Percentiles rank a stretch among this genome's conserved stretches.
phyloP scores from a whole-genome alignment of 1,284 basidiomycete species.

The Baeospora myosura region DNA sequence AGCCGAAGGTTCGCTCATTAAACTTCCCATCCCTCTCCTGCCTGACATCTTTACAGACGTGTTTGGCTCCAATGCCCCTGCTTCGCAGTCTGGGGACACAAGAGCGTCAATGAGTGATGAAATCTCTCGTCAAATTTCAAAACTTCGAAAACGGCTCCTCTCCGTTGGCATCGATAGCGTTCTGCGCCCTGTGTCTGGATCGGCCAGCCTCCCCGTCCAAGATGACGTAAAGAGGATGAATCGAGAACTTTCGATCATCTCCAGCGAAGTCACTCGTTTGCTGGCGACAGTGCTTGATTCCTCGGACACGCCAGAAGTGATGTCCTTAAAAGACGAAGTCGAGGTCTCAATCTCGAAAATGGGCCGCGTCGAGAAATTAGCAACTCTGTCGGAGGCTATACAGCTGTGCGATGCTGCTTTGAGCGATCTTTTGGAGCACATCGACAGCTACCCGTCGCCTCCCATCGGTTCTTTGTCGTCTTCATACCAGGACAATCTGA shows the following conservation, averaged over 20 bases:
- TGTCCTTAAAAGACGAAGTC: conserved; percentile 55
- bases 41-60: conserved; percentile 38
- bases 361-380: conserved; percentile 44
- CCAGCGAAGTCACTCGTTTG: conserved; percentile 38
- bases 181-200: conserved; percentile 39
- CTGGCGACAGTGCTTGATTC: conserved; percentile 35
- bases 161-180: conserved; percentile 53
- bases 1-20: conserved; percentile 1
- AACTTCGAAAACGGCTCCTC: conserved; percentile 50
- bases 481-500: conserved; percentile 31
- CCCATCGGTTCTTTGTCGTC: conserved; percentile 49
- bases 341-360: conserved; percentile 42
- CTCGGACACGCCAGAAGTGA: conserved; percentile 46
- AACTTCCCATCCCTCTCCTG: not conserved
- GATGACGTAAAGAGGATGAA: conserved; percentile 39
- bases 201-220: conserved; percentile 45
- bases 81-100: conserved; percentile 26
- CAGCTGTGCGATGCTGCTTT: conserved; percentile 62
- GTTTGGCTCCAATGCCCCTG: conserved; percentile 39
- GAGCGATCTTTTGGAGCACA: conserved; percentile 74
- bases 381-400: conserved; percentile 40
- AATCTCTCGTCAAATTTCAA: conserved; percentile 33
- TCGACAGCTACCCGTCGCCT: conserved; percentile 64
- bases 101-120: no score
- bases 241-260: conserved; percentile 39